A percentile compares a stretch with the other conserved stretches of the same genome.
These are phyloP conservation scores for Apiospora marii DNA, from an alignment of 2,329 filamentous ascomycete species.

Conservation along the genomic window DNA sequence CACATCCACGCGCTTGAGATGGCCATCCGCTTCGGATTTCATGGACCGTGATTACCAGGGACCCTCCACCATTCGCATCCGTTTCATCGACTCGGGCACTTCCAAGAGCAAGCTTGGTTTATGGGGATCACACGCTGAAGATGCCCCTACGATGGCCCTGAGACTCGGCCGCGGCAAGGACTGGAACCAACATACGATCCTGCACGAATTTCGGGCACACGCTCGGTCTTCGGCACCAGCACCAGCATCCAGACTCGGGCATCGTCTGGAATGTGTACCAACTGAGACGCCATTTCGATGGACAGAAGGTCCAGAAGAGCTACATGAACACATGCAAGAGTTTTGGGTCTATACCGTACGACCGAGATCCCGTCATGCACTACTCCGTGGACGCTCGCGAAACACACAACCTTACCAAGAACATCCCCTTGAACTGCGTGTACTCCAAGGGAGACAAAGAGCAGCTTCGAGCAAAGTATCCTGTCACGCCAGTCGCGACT, in stretches of 20 bases:
- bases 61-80: not conserved
- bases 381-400: accelerated
- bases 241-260: not conserved
- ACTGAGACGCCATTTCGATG: not conserved
- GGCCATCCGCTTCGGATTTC: not conserved
- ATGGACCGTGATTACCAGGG: not conserved
- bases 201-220: not conserved
- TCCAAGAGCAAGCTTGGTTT: not conserved
- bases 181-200: not conserved
- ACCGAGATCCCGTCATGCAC: not conserved
- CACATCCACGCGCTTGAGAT: not conserved
- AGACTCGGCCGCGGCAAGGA: not conserved
- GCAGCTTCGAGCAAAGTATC: no score
- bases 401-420: not conserved
- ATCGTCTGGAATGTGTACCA: not conserved
- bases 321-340: no score
- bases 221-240: not conserved
- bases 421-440: not conserved
- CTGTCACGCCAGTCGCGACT: no score
- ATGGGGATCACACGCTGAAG: not conserved
- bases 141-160: not conserved
- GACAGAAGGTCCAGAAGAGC: no score
- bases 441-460: not conserved
- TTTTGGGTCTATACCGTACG: not conserved
- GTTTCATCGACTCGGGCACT: not conserved